These are phyloP conservation scores for Cicer chorassanicum DNA, from an alignment of 306 rosid species.

Conservation along the genomic window DNA sequence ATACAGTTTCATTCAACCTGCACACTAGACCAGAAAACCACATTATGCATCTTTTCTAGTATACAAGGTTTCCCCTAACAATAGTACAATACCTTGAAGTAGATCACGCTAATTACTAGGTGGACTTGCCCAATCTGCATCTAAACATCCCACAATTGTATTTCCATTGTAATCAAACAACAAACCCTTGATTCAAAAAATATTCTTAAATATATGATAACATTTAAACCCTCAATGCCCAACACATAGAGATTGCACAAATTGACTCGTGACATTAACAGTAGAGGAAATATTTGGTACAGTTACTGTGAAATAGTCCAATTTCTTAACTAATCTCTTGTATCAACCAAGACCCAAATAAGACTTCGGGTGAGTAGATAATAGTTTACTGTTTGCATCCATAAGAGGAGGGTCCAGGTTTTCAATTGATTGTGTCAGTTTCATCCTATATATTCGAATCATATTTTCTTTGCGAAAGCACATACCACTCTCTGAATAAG, in stretches of 20 bases:
- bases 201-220: too few relatives aligned
- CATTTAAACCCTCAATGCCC: neutral
- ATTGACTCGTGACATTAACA: neutral
- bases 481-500: neutral
- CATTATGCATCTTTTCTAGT: neutral
- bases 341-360: neutral
- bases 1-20: neutral
- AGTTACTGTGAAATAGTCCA: neutral
- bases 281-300: neutral
- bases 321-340: neutral
- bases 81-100: too few relatives aligned
- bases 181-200: too few relatives aligned
- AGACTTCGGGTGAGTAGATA: neutral
- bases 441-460: neutral
- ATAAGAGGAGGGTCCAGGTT: neutral
- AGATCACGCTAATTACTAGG: too few relatives aligned
- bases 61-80: too few relatives aligned
- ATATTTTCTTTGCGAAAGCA: neutral
- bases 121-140: too few relatives aligned
- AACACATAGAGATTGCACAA: neutral
- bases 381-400: neutral
- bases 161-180: neutral
- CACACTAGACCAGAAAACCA: neutral
- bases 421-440: neutral
- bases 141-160: too few relatives aligned